Base-by-base conservation (phyloP, 805 yeast genomes). In the Yueomyces sp. region DNA sequence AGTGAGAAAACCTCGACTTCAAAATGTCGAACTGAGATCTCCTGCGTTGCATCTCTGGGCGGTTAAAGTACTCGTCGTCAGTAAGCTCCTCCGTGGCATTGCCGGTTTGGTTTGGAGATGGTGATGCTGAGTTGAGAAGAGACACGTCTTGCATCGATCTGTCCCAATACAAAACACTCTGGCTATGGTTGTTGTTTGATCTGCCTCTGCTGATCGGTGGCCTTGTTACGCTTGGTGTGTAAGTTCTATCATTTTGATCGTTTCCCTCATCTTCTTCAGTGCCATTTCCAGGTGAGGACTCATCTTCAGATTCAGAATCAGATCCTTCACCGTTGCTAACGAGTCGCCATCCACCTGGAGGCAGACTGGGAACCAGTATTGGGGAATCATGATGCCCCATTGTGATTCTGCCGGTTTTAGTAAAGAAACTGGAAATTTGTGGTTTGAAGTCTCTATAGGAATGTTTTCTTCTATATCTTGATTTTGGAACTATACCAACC, bases 271-370 rank as follows among this genome's bases (percentile, higher is more conserved):
- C 26, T 5, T n/a, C n/a, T 34, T 11, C 5, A 34, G 26, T n/a
- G 12, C 26, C 26, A 9, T 11, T 5, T 6, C 9, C 9, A 6
- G 6, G 33, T 11, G 8, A 11, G 5, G 6, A 5, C 5, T 9
- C 44, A 6, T 32, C 38, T 3, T 45, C 43, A 5, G 36, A 34
- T 26, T 44, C 43, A 9, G 37, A 34, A 26, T 43, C 42, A 1
- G 31, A 26, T 7, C 51, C 52, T 7, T 49, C 49, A 8, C 48
- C 57, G 36, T 58, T 55, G 11, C 56, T 55, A 34, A 60, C 45
- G 2, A 60, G 37, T 44, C 64, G 50, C 65, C 65, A 60, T 2
- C 61, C 61, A 37, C 65, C 65, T 6, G 62, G 62, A 3, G 62
- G 63, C 38, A 55, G 45, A 37, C 50, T 44, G n/a, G 65, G 63